These are phyloP conservation scores for Hypoxylon rickii DNA, from an alignment of 495 filamentous ascomycete species.

Conservation along the genomic window DNA sequence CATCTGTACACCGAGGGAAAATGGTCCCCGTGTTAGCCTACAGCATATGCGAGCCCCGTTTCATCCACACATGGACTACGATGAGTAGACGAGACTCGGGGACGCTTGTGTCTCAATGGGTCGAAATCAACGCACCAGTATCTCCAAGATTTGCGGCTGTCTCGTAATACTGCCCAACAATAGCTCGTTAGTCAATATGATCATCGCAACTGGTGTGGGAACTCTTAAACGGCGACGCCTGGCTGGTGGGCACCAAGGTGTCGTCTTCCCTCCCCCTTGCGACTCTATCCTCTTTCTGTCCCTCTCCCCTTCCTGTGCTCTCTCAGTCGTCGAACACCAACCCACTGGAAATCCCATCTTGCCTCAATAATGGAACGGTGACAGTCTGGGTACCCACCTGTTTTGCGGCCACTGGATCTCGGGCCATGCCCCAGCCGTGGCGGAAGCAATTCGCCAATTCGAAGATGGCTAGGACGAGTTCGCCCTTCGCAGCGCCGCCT, in stretches of 20 bases:
- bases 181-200: constrained; percentile 33
- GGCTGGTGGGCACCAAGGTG: constrained; percentile 11
- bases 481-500: constrained; percentile 92
- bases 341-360: constrained; percentile 7
- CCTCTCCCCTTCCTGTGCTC: background rate
- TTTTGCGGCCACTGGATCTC: constrained; percentile 84
- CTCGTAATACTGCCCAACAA: constrained; percentile 81
- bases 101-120: constrained; percentile 14
- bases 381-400: constrained; percentile 44
- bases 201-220: constrained; percentile 22
- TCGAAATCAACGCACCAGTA: constrained; percentile 56
- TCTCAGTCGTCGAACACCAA: background rate
- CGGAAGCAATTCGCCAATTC: constrained; percentile 95
- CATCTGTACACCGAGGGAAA: constrained; percentile 60
- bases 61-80: constrained; percentile 5
- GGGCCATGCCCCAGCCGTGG: constrained; percentile 91
- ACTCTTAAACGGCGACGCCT: constrained; percentile 2
- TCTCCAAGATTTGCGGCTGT: constrained; percentile 95
- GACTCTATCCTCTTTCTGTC: background rate
- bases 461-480: constrained; percentile 96
- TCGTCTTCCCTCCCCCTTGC: constrained; percentile 5
- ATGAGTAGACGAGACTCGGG: background rate
- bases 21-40: constrained; percentile 28
- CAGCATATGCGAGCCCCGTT: constrained; percentile 5
- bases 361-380: constrained; percentile 29